A percentile compares a stretch with the other conserved stretches of the same genome.
phyloP scores from a whole-genome alignment of 1,284 basidiomycete genomes.

The Tranzscheliella williamsii region DNA sequence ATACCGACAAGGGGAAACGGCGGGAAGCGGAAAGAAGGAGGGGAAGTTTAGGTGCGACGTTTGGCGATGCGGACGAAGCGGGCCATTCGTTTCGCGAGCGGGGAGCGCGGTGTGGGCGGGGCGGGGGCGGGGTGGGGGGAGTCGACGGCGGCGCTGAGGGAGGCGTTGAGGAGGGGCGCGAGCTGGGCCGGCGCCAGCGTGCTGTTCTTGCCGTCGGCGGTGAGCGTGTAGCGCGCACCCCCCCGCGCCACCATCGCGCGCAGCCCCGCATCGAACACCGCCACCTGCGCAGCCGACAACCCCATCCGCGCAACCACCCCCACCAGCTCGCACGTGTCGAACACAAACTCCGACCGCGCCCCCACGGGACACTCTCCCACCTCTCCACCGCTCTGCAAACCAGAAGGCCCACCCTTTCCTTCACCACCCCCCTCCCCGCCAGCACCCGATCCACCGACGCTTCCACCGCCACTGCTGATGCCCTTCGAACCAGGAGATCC shows the following conservation, averaged over 20 bases:
- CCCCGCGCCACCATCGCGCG: constrained; percentile 1
- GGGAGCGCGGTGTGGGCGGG: too few species aligned
- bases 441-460: neutral
- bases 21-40: too few species aligned
- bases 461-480: neutral
- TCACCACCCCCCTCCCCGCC: neutral
- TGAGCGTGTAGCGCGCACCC: constrained; percentile 8
- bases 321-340: constrained; percentile 17
- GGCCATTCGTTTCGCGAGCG: neutral
- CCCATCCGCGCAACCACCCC: constrained; percentile 12
- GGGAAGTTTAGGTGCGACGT: too few species aligned
- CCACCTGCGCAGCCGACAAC: constrained; percentile 12
- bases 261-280: constrained; percentile 13
- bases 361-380: neutral
- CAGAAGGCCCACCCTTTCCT: neutral
- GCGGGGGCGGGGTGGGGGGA: too few species aligned
- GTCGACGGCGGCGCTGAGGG: too few species aligned
- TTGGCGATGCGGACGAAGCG: neutral
- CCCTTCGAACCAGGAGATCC: neutral
- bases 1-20: too few species aligned
- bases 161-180: too few species aligned
- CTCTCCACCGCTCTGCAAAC: too few species aligned
- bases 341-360: constrained; percentile 4
- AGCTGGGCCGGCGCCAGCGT: too few species aligned
- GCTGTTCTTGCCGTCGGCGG: too few species aligned